Percentiles rank a stretch among this genome's conserved stretches.
Evolutionary conservation across 2,329 filamentous ascomycete species (phyloP).

Genomic region (Incumbomyces lentus): DNA sequence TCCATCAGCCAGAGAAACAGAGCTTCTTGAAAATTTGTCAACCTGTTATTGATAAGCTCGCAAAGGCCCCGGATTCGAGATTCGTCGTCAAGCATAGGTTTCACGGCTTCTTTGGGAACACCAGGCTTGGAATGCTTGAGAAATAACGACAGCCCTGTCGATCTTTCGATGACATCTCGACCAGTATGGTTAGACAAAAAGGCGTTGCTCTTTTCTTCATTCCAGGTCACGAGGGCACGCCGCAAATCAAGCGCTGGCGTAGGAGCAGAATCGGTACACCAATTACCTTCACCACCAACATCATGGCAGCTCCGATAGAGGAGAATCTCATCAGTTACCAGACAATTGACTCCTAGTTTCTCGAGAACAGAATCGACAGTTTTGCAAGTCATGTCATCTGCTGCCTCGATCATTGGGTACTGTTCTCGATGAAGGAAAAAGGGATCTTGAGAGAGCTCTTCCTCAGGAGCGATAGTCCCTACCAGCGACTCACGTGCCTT

Average conservation of each 20-base stretch:
- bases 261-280: background rate
- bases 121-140: conserved; percentile 45
- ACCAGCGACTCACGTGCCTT: conserved; percentile 48
- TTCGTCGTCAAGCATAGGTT: conserved; percentile 31
- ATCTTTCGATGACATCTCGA: conserved; percentile 38
- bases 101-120: conserved; percentile 29
- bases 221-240: conserved; percentile 33
- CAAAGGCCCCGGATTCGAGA: conserved; percentile 32
- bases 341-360: conserved; percentile 37
- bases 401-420: conserved; percentile 42
- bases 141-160: conserved; percentile 43
- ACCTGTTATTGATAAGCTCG: conserved; percentile 32
- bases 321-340: conserved; percentile 2
- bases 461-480: conserved; percentile 35
- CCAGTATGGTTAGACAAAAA: conserved; percentile 40
- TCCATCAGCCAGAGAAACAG: conserved; percentile 44
- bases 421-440: conserved; percentile 46
- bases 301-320: background rate
- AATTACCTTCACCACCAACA: background rate
- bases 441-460: conserved; percentile 41
- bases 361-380: conserved; percentile 43
- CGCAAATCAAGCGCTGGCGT: conserved; percentile 30
- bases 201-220: conserved; percentile 33
- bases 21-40: conserved; percentile 36
- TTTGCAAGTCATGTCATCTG: conserved; percentile 49